Evolutionary conservation across 306 rosid species (phyloP), one percentile per base, ranked within the genome.

Genomic region (Sechiopsis laciniata): DNA sequence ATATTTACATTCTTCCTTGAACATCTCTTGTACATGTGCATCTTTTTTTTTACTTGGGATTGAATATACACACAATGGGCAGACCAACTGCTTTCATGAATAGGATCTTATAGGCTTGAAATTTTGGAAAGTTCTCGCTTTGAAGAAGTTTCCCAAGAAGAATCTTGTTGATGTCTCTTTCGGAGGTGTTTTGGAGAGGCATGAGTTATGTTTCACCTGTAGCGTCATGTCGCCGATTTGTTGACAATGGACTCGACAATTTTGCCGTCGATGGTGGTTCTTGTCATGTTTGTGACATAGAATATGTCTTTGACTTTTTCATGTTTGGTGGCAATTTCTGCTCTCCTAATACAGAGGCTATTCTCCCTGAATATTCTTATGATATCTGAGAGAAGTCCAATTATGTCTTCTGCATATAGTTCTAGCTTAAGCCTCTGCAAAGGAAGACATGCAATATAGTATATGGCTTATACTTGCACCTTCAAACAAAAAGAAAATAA

Each of bases 361-460:
- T 94, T 91, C 82, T 94, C 99, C 13, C 99, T 83, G 80, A 94
- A 94, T 69, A 91, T 79, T 78, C 99, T 83, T 17, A 97, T 94
- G 80, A 94, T 91, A 58, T 94, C 97, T 2, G 99, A 89, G 62
- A 94, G 97, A 59, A 89, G 97, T 56, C 97, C 96, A 21, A 83
- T 79, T 59, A 96, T 84, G 81, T 91, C 97, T 63, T 91, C 90
- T 0, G 97, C 85, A 79, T 81, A 84, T 29, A 94, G 80, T 65
- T 91, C 92, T 15, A 94, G 91, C 74, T 91, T 96, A 86, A 91
- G 81, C 11, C 99, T 97, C 99, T 94, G 91, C 85, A 80, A 66
- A 37, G 45, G 6, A 56, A 73, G 21, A 5, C 45, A 58, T 10
- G 12, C 19, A 35, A 19, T 4, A 72, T 35, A 8, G 20, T 40